Evolutionary conservation across 2,329 filamentous ascomycete species (phyloP), one percentile per base, ranked within the genome.

Genomic region (Aspergillus sp.): DNA sequence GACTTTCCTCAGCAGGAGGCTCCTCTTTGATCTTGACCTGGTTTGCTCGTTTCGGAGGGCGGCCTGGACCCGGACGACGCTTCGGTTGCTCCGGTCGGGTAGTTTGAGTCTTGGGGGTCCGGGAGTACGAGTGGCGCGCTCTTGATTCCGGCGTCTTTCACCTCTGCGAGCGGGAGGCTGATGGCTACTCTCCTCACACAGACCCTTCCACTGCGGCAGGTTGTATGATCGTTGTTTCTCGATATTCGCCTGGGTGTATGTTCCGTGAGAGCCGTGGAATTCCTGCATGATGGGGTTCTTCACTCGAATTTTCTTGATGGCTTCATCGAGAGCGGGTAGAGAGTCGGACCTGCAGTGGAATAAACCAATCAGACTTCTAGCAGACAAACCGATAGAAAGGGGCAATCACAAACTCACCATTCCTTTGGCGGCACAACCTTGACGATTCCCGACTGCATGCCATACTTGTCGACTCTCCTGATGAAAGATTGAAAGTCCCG

Each of bases 211-310:
- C 67, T 98, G 90, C 1, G 91, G 91, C 5, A 98, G 75, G 56
- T 96, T 98, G 72, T 98, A 98, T 10, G 90, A 90, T 63, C 93
- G 81, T 64, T 94, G 89, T 69, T 96, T 94, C 59, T 97, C 84
- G 47, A 98, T 90, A 62, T 98, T 98, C 60, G 93, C 88, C 66
- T 98, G 93, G 31, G 91, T 91, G 64, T 96, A 98, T 44, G 88
- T 94, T 44, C 93, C 94, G 62, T 91, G 89, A 40, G 88, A 89
- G 34, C 93, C 93, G 76, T 94, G 91, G 58, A 98, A 98, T 59
- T 98, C 93, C 67, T 98, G 93, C 62, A 90, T 95, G 64, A 98
- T 97, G 4, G 93, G 93, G 53, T 98, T 94, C 68, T 91, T 91
- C 60, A 98, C 90, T 61, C 84, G 85, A 65, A 98, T 88, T 49